phyloP scores from a whole-genome alignment of 2,329 filamentous ascomycete species.

The Trichophyton schoenleinii region DNA sequence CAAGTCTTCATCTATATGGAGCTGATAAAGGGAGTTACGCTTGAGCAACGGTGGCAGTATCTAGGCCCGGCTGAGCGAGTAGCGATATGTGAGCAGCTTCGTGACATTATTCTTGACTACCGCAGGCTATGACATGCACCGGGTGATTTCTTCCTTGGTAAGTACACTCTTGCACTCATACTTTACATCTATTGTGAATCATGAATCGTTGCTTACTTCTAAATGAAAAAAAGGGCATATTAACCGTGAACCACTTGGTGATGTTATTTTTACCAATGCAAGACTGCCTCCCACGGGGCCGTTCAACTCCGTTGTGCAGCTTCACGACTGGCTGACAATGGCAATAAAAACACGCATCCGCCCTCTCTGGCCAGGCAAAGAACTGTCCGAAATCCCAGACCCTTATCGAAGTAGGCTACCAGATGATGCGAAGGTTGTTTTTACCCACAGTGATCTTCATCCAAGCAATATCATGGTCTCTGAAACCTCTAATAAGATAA shows the following conservation, averaged over 20 bases:
- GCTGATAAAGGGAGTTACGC: slow-evolving; percentile 18
- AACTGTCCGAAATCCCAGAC: slow-evolving; percentile 19
- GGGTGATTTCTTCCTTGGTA: slow-evolving; percentile 16
- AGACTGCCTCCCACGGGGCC: slow-evolving; percentile 16
- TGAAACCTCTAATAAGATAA: slow-evolving; percentile 13
- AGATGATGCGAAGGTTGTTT: slow-evolving; percentile 22
- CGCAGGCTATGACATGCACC: slow-evolving; percentile 15
- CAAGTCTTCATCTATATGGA: slow-evolving; percentile 25
- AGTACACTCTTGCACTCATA: background rate
- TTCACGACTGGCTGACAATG: slow-evolving; percentile 20
- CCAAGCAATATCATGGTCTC: slow-evolving; percentile 24
- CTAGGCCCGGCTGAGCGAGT: slow-evolving; percentile 10
- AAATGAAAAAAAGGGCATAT: slow-evolving; percentile 1
- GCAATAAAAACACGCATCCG: slow-evolving; percentile 11
- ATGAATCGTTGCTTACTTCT: too few relatives aligned
- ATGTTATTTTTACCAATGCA: slow-evolving; percentile 15
- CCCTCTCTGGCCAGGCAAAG: slow-evolving; percentile 16
- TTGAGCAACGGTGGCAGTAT: slow-evolving; percentile 17
- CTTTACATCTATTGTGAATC: too few relatives aligned
- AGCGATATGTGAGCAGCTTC: slow-evolving; percentile 14
- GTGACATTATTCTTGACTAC: slow-evolving; percentile 10
- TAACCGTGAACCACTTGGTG: slow-evolving; percentile 14
- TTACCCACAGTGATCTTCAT: slow-evolving; percentile 27
- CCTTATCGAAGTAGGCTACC: slow-evolving; percentile 21
- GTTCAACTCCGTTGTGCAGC: slow-evolving; percentile 20